These are phyloP conservation scores for Solanum sejunctum DNA, from an alignment of 257 asterid genomes.

Conservation along the genomic window DNA sequence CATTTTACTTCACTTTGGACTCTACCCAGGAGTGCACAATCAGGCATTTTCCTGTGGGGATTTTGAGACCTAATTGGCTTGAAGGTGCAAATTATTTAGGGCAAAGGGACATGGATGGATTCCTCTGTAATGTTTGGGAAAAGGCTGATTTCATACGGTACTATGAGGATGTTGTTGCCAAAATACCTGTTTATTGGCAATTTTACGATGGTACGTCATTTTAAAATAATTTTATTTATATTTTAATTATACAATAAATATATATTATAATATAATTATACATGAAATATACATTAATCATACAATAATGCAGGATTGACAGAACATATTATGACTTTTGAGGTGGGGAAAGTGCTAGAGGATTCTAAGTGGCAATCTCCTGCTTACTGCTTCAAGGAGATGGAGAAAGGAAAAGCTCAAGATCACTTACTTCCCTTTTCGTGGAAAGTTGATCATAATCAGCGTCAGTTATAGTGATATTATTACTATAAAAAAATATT, in stretches of 20 bases:
- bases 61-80: constrained; percentile 76
- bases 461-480: too few species aligned
- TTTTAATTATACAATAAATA: too few species aligned
- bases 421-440: neutral
- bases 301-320: constrained; percentile 29
- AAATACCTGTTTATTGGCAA: constrained; percentile 65
- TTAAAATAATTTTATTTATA: neutral
- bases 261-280: too few species aligned
- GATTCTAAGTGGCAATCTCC: constrained; percentile 79
- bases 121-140: constrained; percentile 68
- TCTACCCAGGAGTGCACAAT: constrained; percentile 28
- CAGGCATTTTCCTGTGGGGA: constrained; percentile 43
- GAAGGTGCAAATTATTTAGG: constrained; percentile 71
- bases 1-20: constrained; percentile 34
- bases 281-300: too few species aligned
- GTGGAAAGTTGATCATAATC: neutral
- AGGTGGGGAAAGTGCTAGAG: constrained; percentile 62
- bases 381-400: constrained; percentile 40
- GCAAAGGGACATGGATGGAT: constrained; percentile 42
- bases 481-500: too few species aligned
- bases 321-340: constrained; percentile 65
- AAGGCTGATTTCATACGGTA: constrained; percentile 57
- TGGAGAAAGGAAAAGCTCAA: neutral
- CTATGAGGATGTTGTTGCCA: constrained; percentile 64
- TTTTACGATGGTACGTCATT: constrained; percentile 40